A percentile compares a stretch with the other conserved stretches of the same genome.
Conservation (phyloP, 805 yeast species). For the Starmerella ratchasimensis region DNA sequence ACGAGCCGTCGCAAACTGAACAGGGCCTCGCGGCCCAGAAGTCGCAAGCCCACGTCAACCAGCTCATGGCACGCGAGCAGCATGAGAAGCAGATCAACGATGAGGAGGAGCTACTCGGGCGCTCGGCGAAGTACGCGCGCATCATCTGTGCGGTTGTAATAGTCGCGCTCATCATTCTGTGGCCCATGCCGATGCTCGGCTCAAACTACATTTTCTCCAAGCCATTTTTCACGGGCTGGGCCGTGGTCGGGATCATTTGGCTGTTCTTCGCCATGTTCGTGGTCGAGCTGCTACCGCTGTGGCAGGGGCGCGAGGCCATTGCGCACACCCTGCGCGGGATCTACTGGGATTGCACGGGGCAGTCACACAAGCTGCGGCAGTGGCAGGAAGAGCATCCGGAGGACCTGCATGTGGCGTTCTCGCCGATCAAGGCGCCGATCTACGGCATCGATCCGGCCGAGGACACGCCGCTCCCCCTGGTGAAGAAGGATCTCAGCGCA, state of each 20-base stretch:
- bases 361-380: constrained; percentile 50
- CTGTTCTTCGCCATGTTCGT: constrained; percentile 38
- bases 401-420: constrained; percentile 36
- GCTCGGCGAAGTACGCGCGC: constrained; percentile 49
- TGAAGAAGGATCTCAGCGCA: constrained; percentile 6
- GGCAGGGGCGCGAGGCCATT: constrained; percentile 60
- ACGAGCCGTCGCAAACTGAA: constrained; percentile 10
- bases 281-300: constrained; percentile 56
- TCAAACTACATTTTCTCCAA: constrained; percentile 59
- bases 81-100: constrained; percentile 21
- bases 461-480: constrained; percentile 2
- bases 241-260: constrained; percentile 72
- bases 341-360: constrained; percentile 77
- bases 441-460: not conserved
- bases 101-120: constrained; percentile 40
- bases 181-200: constrained; percentile 97
- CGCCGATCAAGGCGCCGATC: constrained; percentile 10
- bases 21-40: not conserved
- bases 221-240: constrained; percentile 79
- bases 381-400: constrained; percentile 73
- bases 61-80: constrained; percentile 5
- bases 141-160: constrained; percentile 48
- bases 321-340: constrained; percentile 57
- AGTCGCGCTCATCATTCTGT: constrained; percentile 49
- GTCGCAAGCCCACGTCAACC: constrained; percentile 4